Evolutionary conservation across 2,329 filamentous ascomycete genomes (phyloP).

Genomic region (Colletotrichum sp.): DNA sequence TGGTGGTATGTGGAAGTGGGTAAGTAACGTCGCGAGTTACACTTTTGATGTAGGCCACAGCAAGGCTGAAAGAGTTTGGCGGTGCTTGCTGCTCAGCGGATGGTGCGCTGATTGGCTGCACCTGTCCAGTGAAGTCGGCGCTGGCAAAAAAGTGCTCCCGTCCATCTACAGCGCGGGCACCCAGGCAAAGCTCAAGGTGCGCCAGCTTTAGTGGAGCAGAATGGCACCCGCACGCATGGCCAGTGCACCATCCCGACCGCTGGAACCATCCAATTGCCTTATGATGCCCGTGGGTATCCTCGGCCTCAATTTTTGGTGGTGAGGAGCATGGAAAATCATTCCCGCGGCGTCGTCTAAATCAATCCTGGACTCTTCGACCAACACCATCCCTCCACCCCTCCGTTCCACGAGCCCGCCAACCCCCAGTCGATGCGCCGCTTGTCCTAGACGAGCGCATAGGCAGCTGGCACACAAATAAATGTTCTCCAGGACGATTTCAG

Average conservation of each 20-base stretch:
- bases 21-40: constrained; percentile 1
- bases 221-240: not conserved
- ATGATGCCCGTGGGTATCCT: constrained; percentile 23
- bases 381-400: not conserved
- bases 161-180: not conserved
- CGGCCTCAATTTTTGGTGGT: constrained; percentile 31
- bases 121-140: constrained; percentile 5
- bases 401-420: constrained; percentile 10
- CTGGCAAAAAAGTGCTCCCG: constrained; percentile 2
- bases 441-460: constrained; percentile 37
- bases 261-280: constrained; percentile 4
- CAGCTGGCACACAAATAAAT: constrained; percentile 46
- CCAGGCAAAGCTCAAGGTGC: not conserved
- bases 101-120: constrained; percentile 14
- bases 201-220: not conserved
- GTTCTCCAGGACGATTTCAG: constrained; percentile 60
- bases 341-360: constrained; percentile 24
- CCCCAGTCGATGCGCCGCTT: constrained; percentile 35
- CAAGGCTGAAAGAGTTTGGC: constrained; percentile 36
- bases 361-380: not conserved
- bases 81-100: constrained; percentile 4
- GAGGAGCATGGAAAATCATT: constrained; percentile 35
- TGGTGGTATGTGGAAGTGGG: not conserved
- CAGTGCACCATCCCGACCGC: not conserved
- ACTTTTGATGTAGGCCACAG: constrained; percentile 21